Evolutionary conservation across 257 asterid species (phyloP).

Genomic region (Solanum ossicruentum): DNA sequence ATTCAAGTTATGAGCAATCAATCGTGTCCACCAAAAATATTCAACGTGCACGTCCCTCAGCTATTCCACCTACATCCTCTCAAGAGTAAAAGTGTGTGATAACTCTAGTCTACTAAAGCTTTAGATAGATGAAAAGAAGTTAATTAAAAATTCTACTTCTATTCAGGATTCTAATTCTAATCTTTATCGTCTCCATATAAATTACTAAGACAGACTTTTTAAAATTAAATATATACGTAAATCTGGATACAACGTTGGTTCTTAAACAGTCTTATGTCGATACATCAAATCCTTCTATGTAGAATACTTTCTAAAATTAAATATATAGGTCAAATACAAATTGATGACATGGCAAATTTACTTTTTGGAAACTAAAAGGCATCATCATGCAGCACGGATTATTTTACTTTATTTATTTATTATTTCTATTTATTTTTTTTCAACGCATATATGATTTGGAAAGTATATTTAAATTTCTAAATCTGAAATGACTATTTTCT

Average conservation of each 20-base stretch:
- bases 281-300: neutral
- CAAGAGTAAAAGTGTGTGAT: neutral
- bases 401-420: neutral
- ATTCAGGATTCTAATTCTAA: neutral
- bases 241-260: neutral
- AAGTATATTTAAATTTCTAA: neutral
- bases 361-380: neutral
- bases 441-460: neutral
- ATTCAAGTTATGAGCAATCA: neutral
- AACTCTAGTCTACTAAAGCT: neutral
- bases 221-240: neutral
- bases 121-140: neutral
- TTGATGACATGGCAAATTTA: neutral
- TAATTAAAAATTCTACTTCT: neutral
- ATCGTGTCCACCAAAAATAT: neutral
- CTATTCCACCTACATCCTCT: neutral
- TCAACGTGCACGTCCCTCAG: neutral
- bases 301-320: too few species aligned
- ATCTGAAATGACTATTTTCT: neutral
- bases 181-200: neutral
- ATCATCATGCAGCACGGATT: neutral
- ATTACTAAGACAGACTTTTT: neutral
- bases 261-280: neutral
- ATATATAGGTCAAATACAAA: too few species aligned
- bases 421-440: neutral